phyloP scores from a whole-genome alignment of 2,329 filamentous ascomycete species.

The Plenodomus tracheiphilus region DNA sequence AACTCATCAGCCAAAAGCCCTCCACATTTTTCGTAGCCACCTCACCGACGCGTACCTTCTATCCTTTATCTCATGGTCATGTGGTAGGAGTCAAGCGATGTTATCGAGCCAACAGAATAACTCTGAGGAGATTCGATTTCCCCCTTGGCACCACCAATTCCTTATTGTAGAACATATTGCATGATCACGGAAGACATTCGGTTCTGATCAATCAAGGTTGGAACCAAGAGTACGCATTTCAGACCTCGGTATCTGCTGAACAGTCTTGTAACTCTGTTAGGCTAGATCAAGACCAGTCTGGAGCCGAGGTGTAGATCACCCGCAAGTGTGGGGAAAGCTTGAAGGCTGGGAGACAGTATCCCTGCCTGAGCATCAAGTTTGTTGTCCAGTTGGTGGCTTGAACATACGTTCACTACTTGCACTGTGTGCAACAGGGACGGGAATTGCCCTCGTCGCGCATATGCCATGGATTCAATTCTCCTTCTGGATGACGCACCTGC shows the following conservation, averaged over 20 bases:
- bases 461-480: too few relatives aligned
- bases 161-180: background rate
- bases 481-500: too few relatives aligned
- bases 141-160: too few relatives aligned
- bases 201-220: background rate
- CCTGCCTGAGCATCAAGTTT: background rate
- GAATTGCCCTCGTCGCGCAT: too few relatives aligned
- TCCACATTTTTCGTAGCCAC: too few relatives aligned
- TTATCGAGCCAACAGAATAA: too few relatives aligned
- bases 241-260: background rate
- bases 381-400: background rate
- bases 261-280: background rate
- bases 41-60: too few relatives aligned
- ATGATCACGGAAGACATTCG: background rate
- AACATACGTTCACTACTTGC: background rate
- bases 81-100: too few relatives aligned
- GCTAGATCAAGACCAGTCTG: background rate
- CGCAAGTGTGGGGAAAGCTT: conserved; percentile 39
- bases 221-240: background rate
- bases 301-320: background rate
- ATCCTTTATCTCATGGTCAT: too few relatives aligned
- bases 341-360: conserved; percentile 3
- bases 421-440: background rate
- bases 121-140: too few relatives aligned
- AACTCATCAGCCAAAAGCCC: too few relatives aligned